Base-by-base conservation (phyloP, 805 yeast genomes). In the Sugiyamaella chiloensis region DNA sequence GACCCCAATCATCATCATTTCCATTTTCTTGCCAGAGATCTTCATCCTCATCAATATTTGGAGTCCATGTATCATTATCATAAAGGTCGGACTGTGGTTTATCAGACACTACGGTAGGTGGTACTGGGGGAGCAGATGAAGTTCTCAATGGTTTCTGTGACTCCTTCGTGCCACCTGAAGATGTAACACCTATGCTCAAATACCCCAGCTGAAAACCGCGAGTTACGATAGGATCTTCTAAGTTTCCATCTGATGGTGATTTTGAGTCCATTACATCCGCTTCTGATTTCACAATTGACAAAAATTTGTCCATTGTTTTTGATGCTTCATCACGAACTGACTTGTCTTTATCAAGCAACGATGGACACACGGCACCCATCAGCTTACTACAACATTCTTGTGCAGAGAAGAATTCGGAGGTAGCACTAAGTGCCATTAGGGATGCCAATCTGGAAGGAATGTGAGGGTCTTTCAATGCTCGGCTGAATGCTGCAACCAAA, bases 351-450 rank as follows among this genome's bases (percentile, higher is more conserved):
- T 93, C 98, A 60, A 91, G 74, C 47, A 91, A 69, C 1, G 93
- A 80, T 0, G 93, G 86, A 0, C 96, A 89, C 47, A 93, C 76
- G 2, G 88, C 87, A 0, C 96, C 91, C 46, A 93, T 67, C 14
- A 90, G 78, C 61, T 84, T 87, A 20, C 83, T 80, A 48, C 95
- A 86, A 47, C 88, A 83, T 37, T 87, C 83, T 12, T 79, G 85
- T 0, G 89, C 81, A 1, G 83, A 69, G 57, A 90, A 89, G 36
- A 74, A 78, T 5, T 81, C 83, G 20, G 83, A 68, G 12, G 85
- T 76, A 11, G 74, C 70, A 35, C 77, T 79, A 52, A 91, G 77
- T 0, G 96, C 95, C 51, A 80, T 69, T 23, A 93, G 69, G 0
- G 96, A 88, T 3, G 84, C 85, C 59, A 82, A 63, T 54, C 93